Base-by-base conservation (phyloP, 2,329 filamentous ascomycete species). In the Plenodomus biglobosus region DNA sequence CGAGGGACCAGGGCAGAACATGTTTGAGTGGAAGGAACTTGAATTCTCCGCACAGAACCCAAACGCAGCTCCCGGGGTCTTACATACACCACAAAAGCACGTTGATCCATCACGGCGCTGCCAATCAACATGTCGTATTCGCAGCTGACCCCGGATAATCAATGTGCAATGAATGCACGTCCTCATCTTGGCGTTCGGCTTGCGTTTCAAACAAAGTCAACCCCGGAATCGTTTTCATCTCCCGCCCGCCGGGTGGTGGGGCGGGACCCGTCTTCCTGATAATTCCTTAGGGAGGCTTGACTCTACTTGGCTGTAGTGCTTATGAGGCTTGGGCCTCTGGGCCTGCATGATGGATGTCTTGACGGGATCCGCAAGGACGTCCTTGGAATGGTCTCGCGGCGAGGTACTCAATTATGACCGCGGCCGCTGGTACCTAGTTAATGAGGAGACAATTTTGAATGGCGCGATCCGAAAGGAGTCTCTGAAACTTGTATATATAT, bases 291-390 rank as follows among this genome's bases (percentile, higher is more conserved):
- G 27, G 30, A 47, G 42, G 39, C 53, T 59, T 50, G 51, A 46
- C 48, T 52, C 42, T 37, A 46, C 58, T 61, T 59, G 48, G 58
- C 55, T 30, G 39, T 51, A 53, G 51, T 58, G 58, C 58, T 58
- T 60, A 43, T 42, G 10, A 21, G 47, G 57, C 53, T 60, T 58
- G 37, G 37, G 30, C 42, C 27, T 32, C 27, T 52, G 44, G 40
- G 43, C 42, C 41, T 38, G 27, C 27, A 41, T 39, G 42, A 38
- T 39, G 46, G 38, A 41, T 40, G 8, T 20, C n/a, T 43, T 20
- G 32, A 39, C 41, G 20, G 16, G 42, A 47, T 38, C 22, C 27
- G 46, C 39, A 16, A 21, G 30, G 16, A 8, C 16, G 15, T 30
- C 42, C n/a, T 42, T 27, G n/a, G 35, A 24, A 24, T 19, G 7